phyloP scores from a whole-genome alignment of 495 filamentous ascomycete species.

The Podospora pseudopauciseta region DNA sequence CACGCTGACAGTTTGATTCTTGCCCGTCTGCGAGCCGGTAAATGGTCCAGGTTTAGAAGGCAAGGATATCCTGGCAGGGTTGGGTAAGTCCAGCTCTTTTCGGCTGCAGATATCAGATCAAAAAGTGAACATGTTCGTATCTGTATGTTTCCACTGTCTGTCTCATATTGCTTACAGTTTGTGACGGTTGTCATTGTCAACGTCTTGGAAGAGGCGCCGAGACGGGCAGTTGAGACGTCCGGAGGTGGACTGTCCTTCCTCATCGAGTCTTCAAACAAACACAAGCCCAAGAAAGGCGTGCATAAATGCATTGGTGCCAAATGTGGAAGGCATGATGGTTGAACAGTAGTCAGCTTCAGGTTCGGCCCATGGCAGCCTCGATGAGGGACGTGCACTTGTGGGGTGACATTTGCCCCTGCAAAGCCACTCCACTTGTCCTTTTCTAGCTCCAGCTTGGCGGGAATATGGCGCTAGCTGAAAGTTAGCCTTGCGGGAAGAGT shows the following conservation, averaged over 20 bases:
- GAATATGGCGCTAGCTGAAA: neutral
- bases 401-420: neutral
- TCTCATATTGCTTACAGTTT: neutral
- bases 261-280: neutral
- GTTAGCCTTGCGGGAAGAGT: neutral
- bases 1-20: neutral
- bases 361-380: neutral
- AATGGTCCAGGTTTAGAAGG: neutral
- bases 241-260: neutral
- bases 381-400: neutral
- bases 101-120: neutral
- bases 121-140: neutral
- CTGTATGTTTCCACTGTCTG: neutral
- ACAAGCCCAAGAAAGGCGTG: neutral
- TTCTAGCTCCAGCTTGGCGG: neutral
- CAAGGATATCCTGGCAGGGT: neutral
- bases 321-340: neutral
- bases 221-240: neutral
- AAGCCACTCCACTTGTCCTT: neutral
- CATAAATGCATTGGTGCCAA: neutral
- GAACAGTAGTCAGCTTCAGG: neutral
- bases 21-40: neutral
- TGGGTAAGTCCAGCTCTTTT: neutral
- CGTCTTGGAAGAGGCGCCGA: neutral
- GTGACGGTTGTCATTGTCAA: neutral